A percentile compares a stretch with the other conserved stretches of the same genome.
Conservation (phyloP, 2,329 filamentous ascomycete species). For the Ascochyta pisi region DNA sequence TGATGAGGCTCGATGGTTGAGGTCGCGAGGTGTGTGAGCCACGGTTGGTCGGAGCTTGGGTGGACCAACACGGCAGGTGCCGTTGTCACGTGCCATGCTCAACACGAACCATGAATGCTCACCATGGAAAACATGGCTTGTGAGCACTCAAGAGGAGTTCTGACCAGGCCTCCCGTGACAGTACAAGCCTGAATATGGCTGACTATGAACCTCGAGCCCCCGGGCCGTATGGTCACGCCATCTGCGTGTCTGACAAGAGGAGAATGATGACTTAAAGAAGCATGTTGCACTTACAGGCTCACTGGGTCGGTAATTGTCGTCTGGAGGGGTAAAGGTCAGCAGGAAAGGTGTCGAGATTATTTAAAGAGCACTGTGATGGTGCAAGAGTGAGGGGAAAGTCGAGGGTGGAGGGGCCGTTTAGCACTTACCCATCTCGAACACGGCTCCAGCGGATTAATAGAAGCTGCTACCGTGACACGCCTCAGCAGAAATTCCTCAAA, state of each 20-base stretch:
- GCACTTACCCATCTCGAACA: conserved; percentile 40
- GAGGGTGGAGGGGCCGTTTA: conserved; percentile 25
- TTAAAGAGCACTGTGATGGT: conserved; percentile 34
- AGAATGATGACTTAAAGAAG: conserved; percentile 12
- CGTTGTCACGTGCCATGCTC: conserved; percentile 19
- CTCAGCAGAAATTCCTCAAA: conserved; percentile 30
- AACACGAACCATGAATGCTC: conserved; percentile 19
- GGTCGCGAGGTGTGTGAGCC: conserved; percentile 32
- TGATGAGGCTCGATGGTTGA: conserved; percentile 35
- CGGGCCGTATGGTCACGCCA: background rate
- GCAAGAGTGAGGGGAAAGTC: conserved; percentile 24
- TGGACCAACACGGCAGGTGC: conserved; percentile 23
- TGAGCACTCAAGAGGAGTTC: background rate
- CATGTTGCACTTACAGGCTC: conserved; percentile 30
- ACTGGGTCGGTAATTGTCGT: conserved; percentile 37
- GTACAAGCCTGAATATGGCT: background rate
- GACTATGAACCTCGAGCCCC: background rate
- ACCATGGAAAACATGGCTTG: background rate
- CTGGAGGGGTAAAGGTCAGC: conserved; percentile 30
- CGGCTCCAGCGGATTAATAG: conserved; percentile 29
- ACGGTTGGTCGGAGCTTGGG: conserved; percentile 21
- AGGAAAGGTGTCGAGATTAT: conserved; percentile 24
- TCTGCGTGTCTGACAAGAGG: conserved; percentile 1
- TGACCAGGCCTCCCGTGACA: background rate
- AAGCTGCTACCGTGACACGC: conserved; percentile 34